Conservation (phyloP, 352 stramenopile genomes). For the Globisporangium echinulatum region DNA sequence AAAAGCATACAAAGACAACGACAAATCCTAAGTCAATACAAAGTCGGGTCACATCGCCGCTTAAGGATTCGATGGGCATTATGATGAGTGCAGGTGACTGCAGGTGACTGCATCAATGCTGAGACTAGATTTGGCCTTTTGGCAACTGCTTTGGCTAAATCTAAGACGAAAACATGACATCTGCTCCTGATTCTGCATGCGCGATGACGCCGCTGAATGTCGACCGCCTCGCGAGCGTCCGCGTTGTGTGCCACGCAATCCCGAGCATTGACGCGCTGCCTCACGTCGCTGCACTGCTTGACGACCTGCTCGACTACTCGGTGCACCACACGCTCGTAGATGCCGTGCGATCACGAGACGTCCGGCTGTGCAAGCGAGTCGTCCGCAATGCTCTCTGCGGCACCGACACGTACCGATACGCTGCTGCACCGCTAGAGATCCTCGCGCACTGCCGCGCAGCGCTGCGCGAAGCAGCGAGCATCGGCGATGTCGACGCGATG, state of each 20-base stretch:
- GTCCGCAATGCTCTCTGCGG: not conserved
- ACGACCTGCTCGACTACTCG: constrained; percentile 21
- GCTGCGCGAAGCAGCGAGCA: constrained; percentile 9
- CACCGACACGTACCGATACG: constrained; percentile 7
- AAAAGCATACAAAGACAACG: no score
- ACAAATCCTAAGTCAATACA: no score
- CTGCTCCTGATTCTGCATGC: no score
- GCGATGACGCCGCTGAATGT: not conserved
- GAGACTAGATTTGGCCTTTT: no score
- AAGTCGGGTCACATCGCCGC: no score
- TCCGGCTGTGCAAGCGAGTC: constrained; percentile 18
- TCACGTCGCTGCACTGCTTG: constrained; percentile 19
- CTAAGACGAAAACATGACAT: no score
- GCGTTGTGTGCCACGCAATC: constrained; percentile 9
- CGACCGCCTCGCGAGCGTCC: constrained; percentile 11
- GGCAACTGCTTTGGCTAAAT: no score
- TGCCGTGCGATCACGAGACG: constrained; percentile 9
- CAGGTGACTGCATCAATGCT: no score
- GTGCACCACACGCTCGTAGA: constrained; percentile 15
- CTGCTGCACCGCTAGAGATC: not conserved
- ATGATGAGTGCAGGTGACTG: no score
- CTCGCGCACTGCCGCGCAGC: constrained; percentile 7
- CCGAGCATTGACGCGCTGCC: constrained; percentile 21
- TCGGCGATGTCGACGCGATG: not conserved
- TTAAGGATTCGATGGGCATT: no score